Evolutionary conservation across 306 rosid genomes (phyloP), one percentile per base, ranked within the genome.

Genomic region (Ceratonia siliqua): DNA sequence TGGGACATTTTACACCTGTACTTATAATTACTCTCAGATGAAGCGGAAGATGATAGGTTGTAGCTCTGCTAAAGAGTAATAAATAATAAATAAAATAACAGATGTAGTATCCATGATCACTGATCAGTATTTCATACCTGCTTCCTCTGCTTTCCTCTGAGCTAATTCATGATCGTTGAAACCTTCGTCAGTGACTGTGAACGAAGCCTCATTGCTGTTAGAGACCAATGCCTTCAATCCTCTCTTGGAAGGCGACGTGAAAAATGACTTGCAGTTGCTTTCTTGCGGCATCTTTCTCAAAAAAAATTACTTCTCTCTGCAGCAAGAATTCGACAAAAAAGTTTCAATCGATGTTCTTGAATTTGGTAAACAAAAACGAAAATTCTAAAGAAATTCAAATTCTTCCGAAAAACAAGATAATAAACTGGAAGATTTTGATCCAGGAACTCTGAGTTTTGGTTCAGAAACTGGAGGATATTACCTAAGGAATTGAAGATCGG

Each of bases 81-180:
- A 20, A 54, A 1, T 39, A 22, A 41, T 21, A 35, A 24, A 45
- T 13, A 18, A 1, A n/a, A 9, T 8, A 69, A 49, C 54, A 27
- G 28, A 13, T 21, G 14, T 35, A 3, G 5, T 22, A 24, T 10
- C 48, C 4, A 42, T 42, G 13, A 3, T 27, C 24, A n/a, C 21
- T n/a, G n/a, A 13, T 8, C 2, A 15, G 10, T 20, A 33, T 21
- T 46, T 28, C 42, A 36, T 68, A 95, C 98, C 98, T 82, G 98
- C 97, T 87, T 94, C 98, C 85, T 84, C 98, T n/a, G 98, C 97
- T 88, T 94, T 94, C 59, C 98, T 86, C 28, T 89, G 94, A 77
- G 98, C 98, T 78, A 94, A 83, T 76, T 94, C 98, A 78, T 84
- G 87, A 71, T 94, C 98, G 67, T 89, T 84, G 84, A 94, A 84